These are phyloP conservation scores for Teunomyces aglyptinius DNA, from an alignment of 805 yeast species.

Conservation along the genomic window DNA sequence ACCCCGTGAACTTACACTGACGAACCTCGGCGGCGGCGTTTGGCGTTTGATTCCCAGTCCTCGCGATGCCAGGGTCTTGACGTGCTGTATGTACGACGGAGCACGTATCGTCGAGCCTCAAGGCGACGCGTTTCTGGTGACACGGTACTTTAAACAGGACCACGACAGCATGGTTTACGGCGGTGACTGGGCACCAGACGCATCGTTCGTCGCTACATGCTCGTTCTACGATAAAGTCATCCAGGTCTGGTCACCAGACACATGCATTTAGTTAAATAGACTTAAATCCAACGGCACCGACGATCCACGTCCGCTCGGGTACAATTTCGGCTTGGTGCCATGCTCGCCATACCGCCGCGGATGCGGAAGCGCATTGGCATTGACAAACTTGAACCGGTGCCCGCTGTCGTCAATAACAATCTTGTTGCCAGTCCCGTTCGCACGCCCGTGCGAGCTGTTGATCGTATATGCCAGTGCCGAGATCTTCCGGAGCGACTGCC, in stretches of 20 bases:
- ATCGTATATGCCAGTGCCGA: slow-evolving; percentile 68
- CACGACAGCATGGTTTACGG: slow-evolving; percentile 96
- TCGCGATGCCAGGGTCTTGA: slow-evolving; percentile 46
- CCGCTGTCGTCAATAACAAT: slow-evolving; percentile 59
- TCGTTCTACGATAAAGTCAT: slow-evolving; percentile 87
- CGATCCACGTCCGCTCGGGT: slow-evolving; percentile 94
- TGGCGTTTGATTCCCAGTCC: slow-evolving; percentile 83
- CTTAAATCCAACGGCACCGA: slow-evolving; percentile 78
- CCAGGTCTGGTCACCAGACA: slow-evolving; percentile 62
- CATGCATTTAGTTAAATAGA: slow-evolving; percentile 1
- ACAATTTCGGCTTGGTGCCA: slow-evolving; percentile 54
- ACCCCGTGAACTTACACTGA: slow-evolving; percentile 46
- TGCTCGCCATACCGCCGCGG: slow-evolving; percentile 75
- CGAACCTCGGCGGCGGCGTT: slow-evolving; percentile 86
- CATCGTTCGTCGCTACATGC: slow-evolving; percentile 64
- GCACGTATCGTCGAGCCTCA: slow-evolving; percentile 58
- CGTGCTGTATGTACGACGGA: slow-evolving; percentile 96
- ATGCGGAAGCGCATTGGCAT: slow-evolving; percentile 70
- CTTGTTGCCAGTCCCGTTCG: slow-evolving; percentile 18
- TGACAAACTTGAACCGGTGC: slow-evolving; percentile 62
- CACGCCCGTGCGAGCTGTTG: slow-evolving; percentile 29
- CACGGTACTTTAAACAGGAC: slow-evolving; percentile 54
- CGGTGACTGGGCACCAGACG: slow-evolving; percentile 73
- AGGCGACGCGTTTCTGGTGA: slow-evolving; percentile 26
- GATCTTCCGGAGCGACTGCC: slow-evolving; percentile 54